A percentile compares a stretch with the other conserved stretches of the same genome.
These are phyloP conservation scores for Cryphonectria nitschkei DNA, from an alignment of 2,329 filamentous ascomycete genomes.

Conservation along the genomic window DNA sequence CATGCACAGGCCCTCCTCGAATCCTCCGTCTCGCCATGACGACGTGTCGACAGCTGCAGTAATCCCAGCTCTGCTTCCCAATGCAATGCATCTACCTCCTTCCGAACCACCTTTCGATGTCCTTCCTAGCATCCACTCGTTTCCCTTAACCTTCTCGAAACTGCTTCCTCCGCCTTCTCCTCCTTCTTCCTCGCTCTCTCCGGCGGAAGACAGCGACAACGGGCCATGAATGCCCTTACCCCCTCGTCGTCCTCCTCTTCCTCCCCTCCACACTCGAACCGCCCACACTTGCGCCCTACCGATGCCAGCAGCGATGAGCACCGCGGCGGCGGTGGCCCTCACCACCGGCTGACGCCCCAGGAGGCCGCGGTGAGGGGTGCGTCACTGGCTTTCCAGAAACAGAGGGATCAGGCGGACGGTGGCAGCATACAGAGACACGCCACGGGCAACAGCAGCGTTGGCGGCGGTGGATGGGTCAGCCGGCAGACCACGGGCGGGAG, in stretches of 20 bases:
- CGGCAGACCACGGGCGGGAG: slow-evolving; percentile 47
- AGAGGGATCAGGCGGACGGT: slow-evolving; percentile 39
- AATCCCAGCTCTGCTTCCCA: neutral
- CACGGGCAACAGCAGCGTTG: slow-evolving; percentile 14
- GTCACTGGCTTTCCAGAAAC: slow-evolving; percentile 56
- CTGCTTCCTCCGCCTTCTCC: neutral
- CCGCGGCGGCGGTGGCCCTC: neutral
- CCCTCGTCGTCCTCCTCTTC: slow-evolving; percentile 1
- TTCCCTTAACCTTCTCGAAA: neutral
- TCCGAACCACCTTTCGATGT: neutral
- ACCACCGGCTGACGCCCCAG: slow-evolving; percentile 26
- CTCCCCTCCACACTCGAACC: slow-evolving; percentile 4
- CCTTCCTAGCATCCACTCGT: neutral
- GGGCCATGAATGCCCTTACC: slow-evolving; percentile 21
- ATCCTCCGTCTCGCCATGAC: neutral
- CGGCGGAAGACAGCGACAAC: neutral
- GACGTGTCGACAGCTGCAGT: neutral
- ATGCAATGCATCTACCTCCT: neutral
- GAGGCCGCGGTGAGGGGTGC: slow-evolving; percentile 56
- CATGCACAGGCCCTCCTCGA: neutral
- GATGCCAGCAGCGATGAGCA: slow-evolving; percentile 10
- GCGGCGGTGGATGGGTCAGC: slow-evolving; percentile 33
- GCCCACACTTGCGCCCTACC: slow-evolving; percentile 7
- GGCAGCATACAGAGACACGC: slow-evolving; percentile 39
- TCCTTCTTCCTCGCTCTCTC: neutral